Base-by-base conservation (phyloP, 129 eudicot species). In the Flaveria robusta region DNA sequence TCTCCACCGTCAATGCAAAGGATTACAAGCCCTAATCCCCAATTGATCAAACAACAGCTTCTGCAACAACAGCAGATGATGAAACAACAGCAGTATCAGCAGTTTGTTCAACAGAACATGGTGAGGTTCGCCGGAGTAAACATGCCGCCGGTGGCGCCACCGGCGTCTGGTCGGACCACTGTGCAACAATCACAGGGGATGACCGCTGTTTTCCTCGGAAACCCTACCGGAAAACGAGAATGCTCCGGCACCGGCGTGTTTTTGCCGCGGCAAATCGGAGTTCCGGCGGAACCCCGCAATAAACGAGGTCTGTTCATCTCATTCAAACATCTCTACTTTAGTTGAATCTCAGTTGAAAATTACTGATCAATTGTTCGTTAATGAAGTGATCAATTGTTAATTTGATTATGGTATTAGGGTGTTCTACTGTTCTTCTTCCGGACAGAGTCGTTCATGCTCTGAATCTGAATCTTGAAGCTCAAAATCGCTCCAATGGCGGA, bases 241-340 rank as follows among this genome's bases (percentile, higher is more conserved):
- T 79, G 81, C 34, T 64, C 83, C n/a, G 98, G 98, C 1, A 93
- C 98, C 1, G 98, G 98, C 0, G 98, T 93, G 5, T 93, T 93
- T 69, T 68, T 93, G 83, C 98, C 97, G 13, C 81, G 98, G 5
- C 82, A 87, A 63, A 65, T 82, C 23, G 96, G 88, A 19, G 69
- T 88, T 46, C 85, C 90, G 22, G 50, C 82, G 31, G 92, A 86
- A 64, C 31, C 91, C 37, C 88, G 83, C 45, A 93, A 88, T 72
- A 90, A 90, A 42, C 74, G 85, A 68, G 97, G 97, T 90, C 5
- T 46, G 67, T 9, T 27, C 15, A 4, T 58, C 13, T 37, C 37
- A 31, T 31, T 31, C 37, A 31, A 31, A 31, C 13, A 9, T 26
- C 9, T 66, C 23, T 9, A 22, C 16, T 68, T 54, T 23, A 23